Percentiles rank a stretch among this genome's conserved stretches.
Evolutionary conservation across 768 basidiomycete genomes (phyloP).

Genomic region (Mycena epipterygia): DNA sequence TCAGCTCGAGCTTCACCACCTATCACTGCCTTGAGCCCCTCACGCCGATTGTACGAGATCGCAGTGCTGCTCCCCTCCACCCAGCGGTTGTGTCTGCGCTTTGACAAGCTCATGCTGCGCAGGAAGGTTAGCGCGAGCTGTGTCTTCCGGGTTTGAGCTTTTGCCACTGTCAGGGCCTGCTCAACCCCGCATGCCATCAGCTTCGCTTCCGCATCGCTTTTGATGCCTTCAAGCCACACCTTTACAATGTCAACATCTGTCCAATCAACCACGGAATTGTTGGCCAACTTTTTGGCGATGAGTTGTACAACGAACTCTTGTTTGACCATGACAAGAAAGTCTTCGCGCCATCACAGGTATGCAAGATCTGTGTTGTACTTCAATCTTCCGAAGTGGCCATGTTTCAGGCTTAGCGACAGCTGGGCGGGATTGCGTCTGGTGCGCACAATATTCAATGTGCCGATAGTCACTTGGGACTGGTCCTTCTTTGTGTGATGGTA

Average conservation of each 20-base stretch:
- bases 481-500: too few relatives aligned
- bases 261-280: not conserved
- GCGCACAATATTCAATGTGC: not conserved
- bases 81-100: not conserved
- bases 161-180: not conserved
- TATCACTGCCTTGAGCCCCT: not conserved
- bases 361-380: conserved; percentile 1
- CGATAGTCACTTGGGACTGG: too few relatives aligned
- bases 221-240: not conserved
- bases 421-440: not conserved
- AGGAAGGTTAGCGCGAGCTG: not conserved
- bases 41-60: not conserved
- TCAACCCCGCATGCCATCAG: not conserved
- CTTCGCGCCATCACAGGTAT: not conserved
- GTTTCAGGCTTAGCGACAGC: not conserved
- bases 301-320: not conserved
- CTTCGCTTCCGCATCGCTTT: not conserved
- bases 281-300: not conserved
- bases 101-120: not conserved
- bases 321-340: not conserved
- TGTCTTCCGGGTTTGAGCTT: not conserved
- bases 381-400: not conserved
- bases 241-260: not conserved
- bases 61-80: too few relatives aligned
- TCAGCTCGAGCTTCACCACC: not conserved